phyloP scores from a whole-genome alignment of 202 grass and related monocot species.

The Musa balbisiana region DNA sequence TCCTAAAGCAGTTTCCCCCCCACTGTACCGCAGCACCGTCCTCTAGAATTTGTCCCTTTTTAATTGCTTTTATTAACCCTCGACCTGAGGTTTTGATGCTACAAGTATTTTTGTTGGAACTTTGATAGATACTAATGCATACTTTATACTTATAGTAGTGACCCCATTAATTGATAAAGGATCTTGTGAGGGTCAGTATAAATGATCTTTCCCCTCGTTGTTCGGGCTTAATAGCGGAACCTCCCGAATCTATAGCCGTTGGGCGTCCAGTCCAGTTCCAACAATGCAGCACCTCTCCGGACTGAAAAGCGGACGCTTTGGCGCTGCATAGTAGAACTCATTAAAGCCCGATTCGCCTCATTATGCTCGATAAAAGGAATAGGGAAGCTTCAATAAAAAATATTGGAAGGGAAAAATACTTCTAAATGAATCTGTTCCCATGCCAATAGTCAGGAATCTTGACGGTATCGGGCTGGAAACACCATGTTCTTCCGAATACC shows the following conservation, averaged over 20 bases:
- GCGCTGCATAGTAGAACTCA: not conserved
- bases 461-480: constrained; percentile 9
- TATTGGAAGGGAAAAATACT: not conserved
- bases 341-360: not conserved
- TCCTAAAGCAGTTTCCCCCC: too few relatives aligned
- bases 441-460: constrained; percentile 9
- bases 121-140: too few relatives aligned
- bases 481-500: constrained; percentile 16
- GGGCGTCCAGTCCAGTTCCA: not conserved
- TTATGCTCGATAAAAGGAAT: not conserved
- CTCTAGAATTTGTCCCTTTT: too few relatives aligned
- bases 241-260: not conserved
- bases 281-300: not conserved
- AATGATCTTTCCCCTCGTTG: too few relatives aligned
- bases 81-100: too few relatives aligned
- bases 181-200: too few relatives aligned
- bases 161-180: too few relatives aligned
- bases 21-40: too few relatives aligned
- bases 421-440: constrained; percentile 2
- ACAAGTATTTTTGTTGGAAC: too few relatives aligned
- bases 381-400: not conserved
- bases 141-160: too few relatives aligned
- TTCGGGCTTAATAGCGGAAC: not conserved
- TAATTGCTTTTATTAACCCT: too few relatives aligned
- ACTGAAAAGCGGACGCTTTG: not conserved